A percentile compares a stretch with the other conserved stretches of the same genome.
Conservation (phyloP, 331 rosid species). For the Telfairia occidentalis region DNA sequence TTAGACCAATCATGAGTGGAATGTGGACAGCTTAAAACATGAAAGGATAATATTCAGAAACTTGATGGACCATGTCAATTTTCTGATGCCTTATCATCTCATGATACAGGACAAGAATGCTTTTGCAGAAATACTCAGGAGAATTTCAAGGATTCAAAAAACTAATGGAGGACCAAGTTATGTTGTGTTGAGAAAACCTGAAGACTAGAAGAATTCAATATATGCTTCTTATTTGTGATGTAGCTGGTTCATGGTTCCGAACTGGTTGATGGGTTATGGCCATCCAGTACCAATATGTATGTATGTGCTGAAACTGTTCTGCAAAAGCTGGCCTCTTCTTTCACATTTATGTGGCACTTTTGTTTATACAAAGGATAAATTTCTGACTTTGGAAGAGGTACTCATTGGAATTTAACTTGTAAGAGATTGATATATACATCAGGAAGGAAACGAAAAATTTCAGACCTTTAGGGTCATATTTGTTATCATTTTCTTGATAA, state of each 20-base stretch:
- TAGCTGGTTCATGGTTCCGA: not conserved
- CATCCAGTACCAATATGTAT: not conserved
- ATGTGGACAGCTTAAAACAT: not conserved
- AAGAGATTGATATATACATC: not conserved
- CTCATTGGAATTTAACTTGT: not conserved
- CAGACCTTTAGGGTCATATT: not conserved
- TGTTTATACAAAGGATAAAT: not conserved
- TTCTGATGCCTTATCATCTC: not conserved
- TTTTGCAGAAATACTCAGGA: conserved; percentile 72
- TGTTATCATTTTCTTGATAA: not conserved
- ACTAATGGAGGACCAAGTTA: conserved; percentile 56
- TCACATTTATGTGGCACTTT: not conserved
- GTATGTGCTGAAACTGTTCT: not conserved
- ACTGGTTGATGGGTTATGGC: not conserved
- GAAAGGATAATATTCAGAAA: not conserved
- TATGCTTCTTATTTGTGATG: not conserved
- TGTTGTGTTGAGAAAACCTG: conserved; percentile 57
- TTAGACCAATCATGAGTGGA: not conserved
- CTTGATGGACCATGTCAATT: not conserved
- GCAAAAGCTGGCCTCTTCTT: not conserved
- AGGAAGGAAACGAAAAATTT: not conserved
- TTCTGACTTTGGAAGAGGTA: not conserved
- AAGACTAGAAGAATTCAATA: not conserved
- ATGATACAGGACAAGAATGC: conserved; percentile 76
- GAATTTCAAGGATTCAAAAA: conserved; percentile 85